A percentile compares a stretch with the other conserved stretches of the same genome.
phyloP scores from a whole-genome alignment of 352 stramenopile genomes.

The Phytophthora pinifolia region DNA sequence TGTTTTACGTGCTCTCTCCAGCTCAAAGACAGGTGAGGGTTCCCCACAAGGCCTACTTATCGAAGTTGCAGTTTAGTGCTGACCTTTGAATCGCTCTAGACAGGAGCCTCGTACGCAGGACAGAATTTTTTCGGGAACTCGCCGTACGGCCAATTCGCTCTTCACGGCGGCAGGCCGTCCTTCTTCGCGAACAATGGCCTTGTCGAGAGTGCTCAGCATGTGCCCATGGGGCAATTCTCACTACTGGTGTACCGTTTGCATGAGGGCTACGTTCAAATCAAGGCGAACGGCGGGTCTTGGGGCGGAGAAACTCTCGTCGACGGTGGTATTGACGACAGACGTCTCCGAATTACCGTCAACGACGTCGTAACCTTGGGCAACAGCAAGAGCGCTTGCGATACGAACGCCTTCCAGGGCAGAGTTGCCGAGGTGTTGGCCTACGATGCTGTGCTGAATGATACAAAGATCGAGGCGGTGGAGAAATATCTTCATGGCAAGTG shows the following conservation, averaged over 20 bases:
- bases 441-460: conserved; percentile 39
- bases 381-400: conserved; percentile 50
- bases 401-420: conserved; percentile 56
- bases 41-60: not conserved
- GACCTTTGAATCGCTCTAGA: conserved; percentile 15
- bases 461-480: conserved; percentile 32
- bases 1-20: conserved; percentile 63
- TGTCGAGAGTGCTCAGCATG: conserved; percentile 26
- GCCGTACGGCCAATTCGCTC: conserved; percentile 65
- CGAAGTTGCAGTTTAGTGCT: not conserved
- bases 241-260: conserved; percentile 55
- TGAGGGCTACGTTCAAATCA: conserved; percentile 45
- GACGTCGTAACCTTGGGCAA: conserved; percentile 54
- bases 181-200: conserved; percentile 56
- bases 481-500: conserved; percentile 54
- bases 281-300: conserved; percentile 37
- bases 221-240: conserved; percentile 29
- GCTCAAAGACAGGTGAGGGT: conserved; percentile 41
- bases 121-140: conserved; percentile 78
- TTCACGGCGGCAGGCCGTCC: conserved; percentile 54
- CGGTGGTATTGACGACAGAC: conserved; percentile 7
- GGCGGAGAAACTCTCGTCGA: conserved; percentile 11
- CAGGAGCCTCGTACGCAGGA: conserved; percentile 34
- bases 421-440: conserved; percentile 63
- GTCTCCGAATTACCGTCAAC: conserved; percentile 49